Evolutionary conservation across 1,139 yeast genomes (phyloP).

Genomic region (Lodderomyces pseudojiufengensis): DNA sequence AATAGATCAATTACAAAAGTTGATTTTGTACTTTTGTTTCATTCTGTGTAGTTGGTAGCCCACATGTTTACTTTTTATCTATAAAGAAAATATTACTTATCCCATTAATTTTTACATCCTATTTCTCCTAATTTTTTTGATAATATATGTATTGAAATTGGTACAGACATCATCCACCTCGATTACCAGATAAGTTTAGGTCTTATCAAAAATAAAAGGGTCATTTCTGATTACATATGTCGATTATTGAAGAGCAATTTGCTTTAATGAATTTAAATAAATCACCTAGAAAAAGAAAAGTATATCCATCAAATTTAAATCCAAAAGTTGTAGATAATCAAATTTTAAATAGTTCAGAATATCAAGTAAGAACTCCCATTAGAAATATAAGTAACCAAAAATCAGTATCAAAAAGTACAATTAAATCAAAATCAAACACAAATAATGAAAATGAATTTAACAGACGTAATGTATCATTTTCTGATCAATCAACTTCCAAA

Average conservation of each 20-base stretch:
- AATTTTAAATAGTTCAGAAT: not conserved
- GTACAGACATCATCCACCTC: too few species aligned
- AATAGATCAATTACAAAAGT: too few species aligned
- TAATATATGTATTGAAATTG: too few species aligned
- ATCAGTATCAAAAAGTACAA: slow-evolving; percentile 7
- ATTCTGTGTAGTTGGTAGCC: too few species aligned
- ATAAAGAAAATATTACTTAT: too few species aligned
- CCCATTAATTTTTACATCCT: too few species aligned
- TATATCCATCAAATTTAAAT: slow-evolving; percentile 21
- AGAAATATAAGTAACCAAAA: slow-evolving; percentile 1
- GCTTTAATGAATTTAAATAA: slow-evolving; percentile 23
- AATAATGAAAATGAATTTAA: not conserved
- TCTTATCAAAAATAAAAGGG: too few species aligned
- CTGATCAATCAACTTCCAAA: slow-evolving; percentile 13
- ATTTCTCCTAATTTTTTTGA: too few species aligned
- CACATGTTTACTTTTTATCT: too few species aligned
- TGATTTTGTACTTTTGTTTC: too few species aligned
- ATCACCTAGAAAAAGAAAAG: slow-evolving; percentile 20
- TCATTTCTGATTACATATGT: slow-evolving; percentile 8
- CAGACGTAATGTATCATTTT: slow-evolving; percentile 14
- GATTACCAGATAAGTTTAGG: too few species aligned
- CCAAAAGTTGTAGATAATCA: slow-evolving; percentile 11
- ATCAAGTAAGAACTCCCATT: slow-evolving; percentile 9
- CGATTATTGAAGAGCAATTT: slow-evolving; percentile 25
- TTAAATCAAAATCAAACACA: slow-evolving; percentile 1